Percentiles rank a stretch among this genome's conserved stretches.
Evolutionary conservation across 2,329 filamentous ascomycete genomes (phyloP).

Genomic region (Cytospora schulzeri): DNA sequence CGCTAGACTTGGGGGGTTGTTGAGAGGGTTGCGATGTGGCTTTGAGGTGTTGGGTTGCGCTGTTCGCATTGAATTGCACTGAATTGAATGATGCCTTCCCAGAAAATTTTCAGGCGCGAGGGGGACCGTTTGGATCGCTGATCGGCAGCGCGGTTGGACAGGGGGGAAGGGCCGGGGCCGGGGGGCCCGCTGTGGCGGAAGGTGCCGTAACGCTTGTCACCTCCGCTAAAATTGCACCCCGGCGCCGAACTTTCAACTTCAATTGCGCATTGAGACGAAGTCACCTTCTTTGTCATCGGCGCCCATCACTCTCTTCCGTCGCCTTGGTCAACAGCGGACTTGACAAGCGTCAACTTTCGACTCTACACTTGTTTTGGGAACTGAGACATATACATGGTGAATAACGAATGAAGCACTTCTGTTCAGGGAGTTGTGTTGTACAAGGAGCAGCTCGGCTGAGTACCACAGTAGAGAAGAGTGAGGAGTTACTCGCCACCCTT

Average conservation of each 20-base stretch:
- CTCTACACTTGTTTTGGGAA: too few species aligned
- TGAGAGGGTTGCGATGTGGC: too few species aligned
- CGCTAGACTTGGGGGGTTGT: background rate
- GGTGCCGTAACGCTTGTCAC: background rate
- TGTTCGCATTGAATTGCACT: background rate
- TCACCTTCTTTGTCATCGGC: too few species aligned
- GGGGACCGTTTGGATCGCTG: background rate
- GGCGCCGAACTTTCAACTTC: background rate
- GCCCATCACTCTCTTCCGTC: too few species aligned
- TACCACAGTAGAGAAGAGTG: too few species aligned
- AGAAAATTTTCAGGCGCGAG: background rate
- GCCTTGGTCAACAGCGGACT: too few species aligned
- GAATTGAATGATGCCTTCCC: too few species aligned
- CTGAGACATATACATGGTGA: background rate
- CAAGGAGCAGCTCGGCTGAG: background rate
- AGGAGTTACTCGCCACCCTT: background rate
- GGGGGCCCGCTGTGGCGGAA: constrained; percentile 5
- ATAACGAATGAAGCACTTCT: too few species aligned
- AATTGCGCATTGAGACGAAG: too few species aligned
- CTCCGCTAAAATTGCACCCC: background rate
- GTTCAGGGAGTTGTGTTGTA: background rate
- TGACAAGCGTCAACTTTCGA: too few species aligned
- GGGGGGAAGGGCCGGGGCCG: too few species aligned
- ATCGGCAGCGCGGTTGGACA: background rate
- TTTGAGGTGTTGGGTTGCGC: background rate